phyloP scores from a whole-genome alignment of 257 asterid species.

The Solanum rostratum region DNA sequence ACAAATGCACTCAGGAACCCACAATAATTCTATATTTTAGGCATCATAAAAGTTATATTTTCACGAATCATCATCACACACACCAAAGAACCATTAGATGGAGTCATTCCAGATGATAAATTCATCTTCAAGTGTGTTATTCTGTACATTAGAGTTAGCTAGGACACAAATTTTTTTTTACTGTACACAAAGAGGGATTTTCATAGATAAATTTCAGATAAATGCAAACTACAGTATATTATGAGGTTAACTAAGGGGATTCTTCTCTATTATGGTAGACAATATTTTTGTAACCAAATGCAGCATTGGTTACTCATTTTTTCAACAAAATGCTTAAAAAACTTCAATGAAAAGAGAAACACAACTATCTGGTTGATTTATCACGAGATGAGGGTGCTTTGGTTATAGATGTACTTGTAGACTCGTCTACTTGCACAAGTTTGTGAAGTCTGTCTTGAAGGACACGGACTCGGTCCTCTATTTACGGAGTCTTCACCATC shows the following conservation, averaged over 20 bases:
- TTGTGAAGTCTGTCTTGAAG: conserved; percentile 63
- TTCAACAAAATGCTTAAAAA: background rate
- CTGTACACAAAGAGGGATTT: background rate
- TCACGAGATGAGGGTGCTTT: conserved; percentile 17
- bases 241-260: background rate
- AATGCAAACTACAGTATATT: background rate
- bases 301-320: background rate
- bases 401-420: conserved; percentile 13
- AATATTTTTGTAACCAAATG: background rate
- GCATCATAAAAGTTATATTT: too few species aligned
- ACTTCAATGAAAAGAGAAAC: background rate
- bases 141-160: too few species aligned
- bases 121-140: too few species aligned
- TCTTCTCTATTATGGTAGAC: background rate
- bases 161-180: too few species aligned
- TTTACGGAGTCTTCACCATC: conserved; percentile 68
- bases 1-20: too few species aligned
- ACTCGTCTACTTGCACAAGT: conserved; percentile 36
- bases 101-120: too few species aligned
- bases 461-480: conserved; percentile 64
- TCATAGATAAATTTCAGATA: background rate
- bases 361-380: conserved; percentile 15
- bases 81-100: too few species aligned
- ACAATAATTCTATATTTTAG: too few species aligned
- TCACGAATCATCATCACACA: too few species aligned